phyloP scores from a whole-genome alignment of 495 filamentous ascomycete genomes.

The Xylaria longipes region DNA sequence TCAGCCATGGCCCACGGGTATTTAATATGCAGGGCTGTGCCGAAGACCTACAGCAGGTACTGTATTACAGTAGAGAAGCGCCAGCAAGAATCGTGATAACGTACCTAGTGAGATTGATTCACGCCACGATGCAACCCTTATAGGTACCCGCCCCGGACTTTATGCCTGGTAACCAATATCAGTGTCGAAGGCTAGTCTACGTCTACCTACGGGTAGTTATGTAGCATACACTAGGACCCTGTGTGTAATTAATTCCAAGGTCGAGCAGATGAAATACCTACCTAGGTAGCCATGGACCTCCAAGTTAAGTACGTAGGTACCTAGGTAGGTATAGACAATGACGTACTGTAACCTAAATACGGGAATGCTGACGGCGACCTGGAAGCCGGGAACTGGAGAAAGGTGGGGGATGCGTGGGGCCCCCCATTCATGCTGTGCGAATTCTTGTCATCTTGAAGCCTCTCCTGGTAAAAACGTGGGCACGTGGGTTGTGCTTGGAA shows the following conservation, averaged over 20 bases:
- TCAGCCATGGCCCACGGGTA: not conserved
- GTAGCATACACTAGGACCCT: not conserved
- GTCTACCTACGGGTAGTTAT: too few species aligned
- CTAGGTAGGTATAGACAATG: not conserved
- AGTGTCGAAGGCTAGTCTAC: not conserved
- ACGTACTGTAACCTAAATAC: constrained; percentile 3
- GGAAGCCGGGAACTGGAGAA: constrained; percentile 14
- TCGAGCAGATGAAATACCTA: not conserved
- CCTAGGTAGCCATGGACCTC: not conserved
- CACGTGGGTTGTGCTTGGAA: not conserved
- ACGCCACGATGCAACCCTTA: not conserved
- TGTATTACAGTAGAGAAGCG: not conserved
- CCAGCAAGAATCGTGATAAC: constrained; percentile 17
- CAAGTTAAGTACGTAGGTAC: not conserved
- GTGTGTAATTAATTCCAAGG: not conserved
- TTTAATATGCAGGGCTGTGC: not conserved
- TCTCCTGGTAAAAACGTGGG: constrained; percentile 1
- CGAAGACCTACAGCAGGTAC: not conserved
- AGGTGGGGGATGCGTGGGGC: not conserved
- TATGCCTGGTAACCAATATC: not conserved
- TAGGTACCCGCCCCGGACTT: not conserved
- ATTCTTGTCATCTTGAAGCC: not conserved
- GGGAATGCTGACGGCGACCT: constrained; percentile 12
- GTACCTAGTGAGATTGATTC: too few species aligned
- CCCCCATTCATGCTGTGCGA: constrained; percentile 2